phyloP scores from a whole-genome alignment of 1,139 yeast genomes.

The Pneumocystis jirovecii region DNA sequence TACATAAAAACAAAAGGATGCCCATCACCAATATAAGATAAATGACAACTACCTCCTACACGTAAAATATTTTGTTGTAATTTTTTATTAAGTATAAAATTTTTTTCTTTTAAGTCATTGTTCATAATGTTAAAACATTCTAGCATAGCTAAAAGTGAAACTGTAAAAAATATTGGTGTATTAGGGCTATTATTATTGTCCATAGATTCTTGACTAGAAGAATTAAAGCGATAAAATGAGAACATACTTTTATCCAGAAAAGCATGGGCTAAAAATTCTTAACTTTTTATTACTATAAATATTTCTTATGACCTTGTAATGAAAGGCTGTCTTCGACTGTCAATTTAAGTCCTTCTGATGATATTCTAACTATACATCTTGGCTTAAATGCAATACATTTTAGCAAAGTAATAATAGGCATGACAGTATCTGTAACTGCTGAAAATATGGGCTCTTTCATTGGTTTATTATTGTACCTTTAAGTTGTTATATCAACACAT shows the following conservation, averaged over 20 bases:
- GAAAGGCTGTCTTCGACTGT: constrained; percentile 15
- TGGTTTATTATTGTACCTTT: not conserved
- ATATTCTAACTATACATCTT: constrained; percentile 8
- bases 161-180: constrained; percentile 8
- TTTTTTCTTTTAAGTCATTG: constrained; percentile 4
- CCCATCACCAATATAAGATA: constrained; percentile 13
- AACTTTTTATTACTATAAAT: not conserved
- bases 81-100: constrained; percentile 2
- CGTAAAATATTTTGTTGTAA: constrained; percentile 4
- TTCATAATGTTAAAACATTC: constrained; percentile 16
- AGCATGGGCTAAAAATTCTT: not conserved
- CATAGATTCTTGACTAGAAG: constrained; percentile 1
- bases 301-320: constrained; percentile 10
- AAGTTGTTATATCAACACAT: not conserved
- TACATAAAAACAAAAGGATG: constrained; percentile 14
- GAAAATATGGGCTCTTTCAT: not conserved
- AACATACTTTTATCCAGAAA: constrained; percentile 1
- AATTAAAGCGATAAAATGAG: constrained; percentile 2
- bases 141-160: constrained; percentile 14
- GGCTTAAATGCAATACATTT: not conserved
- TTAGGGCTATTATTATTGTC: constrained; percentile 4
- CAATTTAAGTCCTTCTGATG: constrained; percentile 14
- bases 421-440: not conserved
- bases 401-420: not conserved
- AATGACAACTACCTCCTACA: constrained; percentile 9